Percentiles rank a stretch among this genome's conserved stretches.
These are phyloP conservation scores for Chrysochromulina tobinii DNA, from an alignment of 78 protist genomes.

Conservation along the genomic window DNA sequence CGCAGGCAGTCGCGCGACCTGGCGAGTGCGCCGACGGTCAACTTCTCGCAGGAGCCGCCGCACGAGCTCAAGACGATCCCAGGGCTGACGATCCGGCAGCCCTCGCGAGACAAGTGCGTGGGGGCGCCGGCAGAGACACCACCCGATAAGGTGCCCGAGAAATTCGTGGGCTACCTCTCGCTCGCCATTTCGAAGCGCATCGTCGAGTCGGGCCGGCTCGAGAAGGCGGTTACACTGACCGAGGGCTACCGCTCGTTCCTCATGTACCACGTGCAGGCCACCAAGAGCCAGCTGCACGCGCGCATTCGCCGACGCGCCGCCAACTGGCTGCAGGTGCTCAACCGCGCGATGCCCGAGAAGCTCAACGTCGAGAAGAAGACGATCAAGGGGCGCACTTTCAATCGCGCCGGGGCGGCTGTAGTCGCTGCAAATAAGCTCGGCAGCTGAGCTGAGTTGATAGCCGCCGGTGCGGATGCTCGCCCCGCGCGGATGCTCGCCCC, in stretches of 20 bases:
- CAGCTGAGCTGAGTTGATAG: too few relatives aligned
- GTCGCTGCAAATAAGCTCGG: too few relatives aligned
- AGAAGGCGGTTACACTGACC: neutral
- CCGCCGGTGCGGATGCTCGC: too few relatives aligned
- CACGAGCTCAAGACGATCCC: neutral
- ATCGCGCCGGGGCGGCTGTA: too few relatives aligned
- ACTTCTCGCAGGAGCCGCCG: neutral
- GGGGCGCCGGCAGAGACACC: too few relatives aligned
- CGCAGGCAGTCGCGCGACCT: neutral
- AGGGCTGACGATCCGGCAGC: neutral
- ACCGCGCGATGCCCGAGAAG: conserved; percentile 8
- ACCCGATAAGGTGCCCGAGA: too few relatives aligned
- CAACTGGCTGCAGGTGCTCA: conserved; percentile 7
- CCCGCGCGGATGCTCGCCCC: too few relatives aligned
- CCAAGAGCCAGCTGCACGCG: conserved; percentile 6
- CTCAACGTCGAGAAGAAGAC: neutral
- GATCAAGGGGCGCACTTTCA: neutral
- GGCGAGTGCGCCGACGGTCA: neutral
- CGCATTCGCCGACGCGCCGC: neutral
- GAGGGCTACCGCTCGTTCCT: neutral
- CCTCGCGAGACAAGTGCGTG: too few relatives aligned
- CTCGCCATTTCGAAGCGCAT: neutral
- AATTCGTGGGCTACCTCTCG: neutral
- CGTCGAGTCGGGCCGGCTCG: neutral
- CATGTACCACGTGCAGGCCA: neutral